A percentile compares a stretch with the other conserved stretches of the same genome.
Conservation (phyloP, 1,139 yeast species). For the Yamadazyma sp. region DNA sequence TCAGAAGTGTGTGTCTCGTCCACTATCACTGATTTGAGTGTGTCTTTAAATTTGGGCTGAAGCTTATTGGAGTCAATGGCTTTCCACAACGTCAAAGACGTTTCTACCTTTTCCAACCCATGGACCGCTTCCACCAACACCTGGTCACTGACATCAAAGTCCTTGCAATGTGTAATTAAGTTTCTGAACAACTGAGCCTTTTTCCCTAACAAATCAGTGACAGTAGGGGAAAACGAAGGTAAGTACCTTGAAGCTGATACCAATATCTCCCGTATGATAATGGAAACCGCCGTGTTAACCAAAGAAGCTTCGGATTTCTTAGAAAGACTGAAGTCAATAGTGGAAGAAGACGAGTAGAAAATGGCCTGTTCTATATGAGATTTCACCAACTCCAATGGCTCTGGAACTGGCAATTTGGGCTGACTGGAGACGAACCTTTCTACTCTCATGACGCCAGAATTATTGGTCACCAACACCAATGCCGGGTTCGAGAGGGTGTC, state of each 20-base stretch:
- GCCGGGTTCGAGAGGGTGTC: slow-evolving; percentile 35
- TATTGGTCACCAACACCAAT: slow-evolving; percentile 49
- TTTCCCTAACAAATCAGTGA: slow-evolving; percentile 24
- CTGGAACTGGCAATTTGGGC: slow-evolving; percentile 6
- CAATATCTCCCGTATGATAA: slow-evolving; percentile 56
- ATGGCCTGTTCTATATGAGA: slow-evolving; percentile 83
- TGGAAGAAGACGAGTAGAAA: slow-evolving; percentile 47
- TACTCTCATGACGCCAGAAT: slow-evolving; percentile 63
- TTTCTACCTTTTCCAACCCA: slow-evolving; percentile 56
- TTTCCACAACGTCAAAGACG: slow-evolving; percentile 53
- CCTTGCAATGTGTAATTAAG: slow-evolving; percentile 48
- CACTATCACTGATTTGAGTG: slow-evolving; percentile 9
- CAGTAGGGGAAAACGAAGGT: slow-evolving; percentile 29
- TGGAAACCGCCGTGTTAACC: slow-evolving; percentile 49
- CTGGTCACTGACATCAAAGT: slow-evolving; percentile 41
- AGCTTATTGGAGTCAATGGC: slow-evolving; percentile 23
- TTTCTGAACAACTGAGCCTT: slow-evolving; percentile 31
- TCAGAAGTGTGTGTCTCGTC: slow-evolving; percentile 6
- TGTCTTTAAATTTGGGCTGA: slow-evolving; percentile 13
- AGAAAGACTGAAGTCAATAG: slow-evolving; percentile 59
- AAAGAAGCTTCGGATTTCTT: slow-evolving; percentile 33
- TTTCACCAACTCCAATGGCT: slow-evolving; percentile 49
- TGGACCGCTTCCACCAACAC: slow-evolving; percentile 39
- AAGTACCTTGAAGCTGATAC: slow-evolving; percentile 42
- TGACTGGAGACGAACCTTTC: slow-evolving; percentile 41